These are phyloP conservation scores for Apiotrichum siamense DNA, from an alignment of 1,284 basidiomycete species.

Conservation along the genomic window DNA sequence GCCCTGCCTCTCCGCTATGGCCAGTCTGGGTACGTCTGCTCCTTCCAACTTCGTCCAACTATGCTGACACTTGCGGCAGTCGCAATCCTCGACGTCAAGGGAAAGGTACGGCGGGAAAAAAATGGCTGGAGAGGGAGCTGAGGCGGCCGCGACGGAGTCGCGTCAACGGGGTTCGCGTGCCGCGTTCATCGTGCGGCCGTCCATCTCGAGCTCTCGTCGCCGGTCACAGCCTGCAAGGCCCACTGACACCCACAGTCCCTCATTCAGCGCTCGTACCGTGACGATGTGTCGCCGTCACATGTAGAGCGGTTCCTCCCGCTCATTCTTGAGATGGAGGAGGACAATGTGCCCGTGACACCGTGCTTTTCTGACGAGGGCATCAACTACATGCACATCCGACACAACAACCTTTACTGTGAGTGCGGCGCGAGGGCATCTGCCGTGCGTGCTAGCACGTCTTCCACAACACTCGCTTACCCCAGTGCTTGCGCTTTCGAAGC, in stretches of 20 bases:
- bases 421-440: constrained; percentile 25
- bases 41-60: not conserved
- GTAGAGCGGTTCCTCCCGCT: constrained; percentile 93
- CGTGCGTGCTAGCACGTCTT: not conserved
- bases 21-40: constrained; percentile 29
- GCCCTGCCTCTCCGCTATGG: constrained; percentile 21
- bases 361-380: constrained; percentile 91
- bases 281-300: constrained; percentile 83
- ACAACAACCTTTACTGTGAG: constrained; percentile 94
- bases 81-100: constrained; percentile 96
- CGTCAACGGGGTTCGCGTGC: too few species aligned
- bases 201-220: not conserved
- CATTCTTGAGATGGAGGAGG: constrained; percentile 94
- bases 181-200: too few species aligned
- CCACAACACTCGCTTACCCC: constrained; percentile 1
- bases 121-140: too few species aligned
- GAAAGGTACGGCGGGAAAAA: constrained; percentile 56
- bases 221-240: too few species aligned
- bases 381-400: constrained; percentile 98
- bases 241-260: constrained; percentile 61
- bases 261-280: constrained; percentile 95
- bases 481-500: constrained; percentile 94
- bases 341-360: constrained; percentile 86
- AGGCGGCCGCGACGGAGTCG: too few species aligned
- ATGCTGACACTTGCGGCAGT: constrained; percentile 50